A percentile compares a stretch with the other conserved stretches of the same genome.
Conservation (phyloP, 108 stramenopile species). For the Skeletonema grethae region DNA sequence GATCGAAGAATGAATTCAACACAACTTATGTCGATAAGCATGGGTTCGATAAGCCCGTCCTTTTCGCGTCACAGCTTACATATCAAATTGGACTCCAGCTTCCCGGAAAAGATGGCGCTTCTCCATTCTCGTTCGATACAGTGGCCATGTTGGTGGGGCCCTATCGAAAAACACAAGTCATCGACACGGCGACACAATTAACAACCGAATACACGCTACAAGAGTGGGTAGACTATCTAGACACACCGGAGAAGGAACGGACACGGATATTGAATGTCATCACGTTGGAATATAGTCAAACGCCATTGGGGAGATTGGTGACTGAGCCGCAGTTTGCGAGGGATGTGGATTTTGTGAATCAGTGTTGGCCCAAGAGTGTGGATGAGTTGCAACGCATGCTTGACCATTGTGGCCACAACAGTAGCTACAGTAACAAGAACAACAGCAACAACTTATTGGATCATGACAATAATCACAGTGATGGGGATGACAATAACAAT, state of each 20-base stretch:
- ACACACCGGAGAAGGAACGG: conserved; percentile 12
- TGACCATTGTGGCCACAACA: not conserved
- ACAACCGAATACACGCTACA: conserved; percentile 10
- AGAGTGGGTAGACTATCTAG: conserved; percentile 21
- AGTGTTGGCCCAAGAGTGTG: conserved; percentile 61
- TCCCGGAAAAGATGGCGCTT: not conserved
- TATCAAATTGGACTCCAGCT: conserved; percentile 16
- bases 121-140: conserved; percentile 12
- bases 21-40: not conserved
- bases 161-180: conserved; percentile 10
- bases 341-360: conserved; percentile 81
- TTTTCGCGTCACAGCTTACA: not conserved
- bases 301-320: conserved; percentile 50
- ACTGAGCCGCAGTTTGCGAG: conserved; percentile 75
- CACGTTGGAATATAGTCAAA: conserved; percentile 66
- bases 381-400: not conserved
- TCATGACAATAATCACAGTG: not conserved
- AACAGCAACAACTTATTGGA: not conserved
- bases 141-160: conserved; percentile 16
- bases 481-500: not conserved
- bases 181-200: conserved; percentile 22
- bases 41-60: conserved; percentile 17
- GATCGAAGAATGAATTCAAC: not conserved
- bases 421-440: not conserved
- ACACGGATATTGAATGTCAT: conserved; percentile 68